A percentile compares a stretch with the other conserved stretches of the same genome.
Evolutionary conservation across 257 asterid genomes (phyloP).

Genomic region (Nicotiana otophora): DNA sequence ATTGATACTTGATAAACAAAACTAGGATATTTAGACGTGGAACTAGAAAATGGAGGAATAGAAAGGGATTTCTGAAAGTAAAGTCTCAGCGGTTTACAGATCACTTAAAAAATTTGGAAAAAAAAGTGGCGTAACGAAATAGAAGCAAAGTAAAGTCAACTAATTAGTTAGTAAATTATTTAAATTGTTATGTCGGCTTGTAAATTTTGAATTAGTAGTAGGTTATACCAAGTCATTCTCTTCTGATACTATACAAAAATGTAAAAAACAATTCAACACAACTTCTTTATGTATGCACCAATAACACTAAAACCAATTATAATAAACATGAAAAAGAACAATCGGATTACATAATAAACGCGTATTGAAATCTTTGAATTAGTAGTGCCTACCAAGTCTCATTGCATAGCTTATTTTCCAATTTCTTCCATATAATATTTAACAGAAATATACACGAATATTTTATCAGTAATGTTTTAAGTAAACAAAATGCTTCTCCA

Average conservation of each 20-base stretch:
- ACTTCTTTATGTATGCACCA: background rate
- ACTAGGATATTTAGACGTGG: background rate
- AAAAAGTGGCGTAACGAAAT: background rate
- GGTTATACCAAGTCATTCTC: constrained; percentile 11
- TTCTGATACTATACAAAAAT: background rate
- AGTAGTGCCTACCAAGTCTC: constrained; percentile 4
- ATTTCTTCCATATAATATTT: background rate
- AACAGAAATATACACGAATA: background rate
- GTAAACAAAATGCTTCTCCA: background rate
- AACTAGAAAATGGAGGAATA: background rate
- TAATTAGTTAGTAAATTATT: background rate
- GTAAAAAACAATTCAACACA: background rate
- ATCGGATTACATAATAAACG: constrained; percentile 1
- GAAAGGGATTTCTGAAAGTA: background rate
- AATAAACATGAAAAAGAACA: background rate
- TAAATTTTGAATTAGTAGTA: background rate
- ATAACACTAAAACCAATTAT: background rate
- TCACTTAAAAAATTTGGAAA: background rate
- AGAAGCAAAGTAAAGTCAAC: background rate
- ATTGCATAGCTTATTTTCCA: too few species aligned
- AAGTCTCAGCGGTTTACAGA: background rate
- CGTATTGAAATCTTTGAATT: background rate
- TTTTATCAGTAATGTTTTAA: background rate
- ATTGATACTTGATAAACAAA: background rate
- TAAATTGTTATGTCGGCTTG: background rate